Evolutionary conservation across 108 stramenopile genomes (phyloP), one percentile per base, ranked within the genome.

Genomic region (Aurantiochytrium sp.): DNA sequence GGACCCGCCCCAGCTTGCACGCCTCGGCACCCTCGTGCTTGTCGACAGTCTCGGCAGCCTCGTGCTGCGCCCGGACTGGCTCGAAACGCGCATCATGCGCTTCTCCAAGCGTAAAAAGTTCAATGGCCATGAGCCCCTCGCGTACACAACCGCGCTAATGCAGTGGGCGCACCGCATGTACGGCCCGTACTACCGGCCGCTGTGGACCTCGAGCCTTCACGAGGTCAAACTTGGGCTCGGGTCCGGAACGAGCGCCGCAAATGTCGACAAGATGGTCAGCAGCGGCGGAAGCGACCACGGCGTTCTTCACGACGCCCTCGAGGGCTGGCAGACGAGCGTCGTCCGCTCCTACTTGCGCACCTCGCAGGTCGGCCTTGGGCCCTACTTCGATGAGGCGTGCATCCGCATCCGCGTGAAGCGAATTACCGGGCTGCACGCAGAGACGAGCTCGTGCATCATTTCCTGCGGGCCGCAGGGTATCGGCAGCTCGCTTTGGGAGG

Each of bases 401-500:
- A 81, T 81, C 32, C 73, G 45, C 6, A 24, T 81, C 17, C 39
- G 45, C 24, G 73, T 81, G 15, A 41, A n/a, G 21, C 21, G 73
- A 15, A 81, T 81, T 0, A 81, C 73, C 1, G 73, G 73, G 15
- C 24, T 81, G 42, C 73, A 48, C 12, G 73, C 73, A 81, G 45
- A 81, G 12, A 48, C 73, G 39, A 48, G 42, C 45, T 22, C 73
- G 19, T 81, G 73, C 45, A 81, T 81, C 24, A 48, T 81, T 41
- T 81, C 73, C 17, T 81, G 73, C 32, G 73, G 73, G 27, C 73
- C 73, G 12, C 73, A 81, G 45, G 73, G 73, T 41, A 81, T 81
- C 39, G 32, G 45, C 45, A 81, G 73, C 3, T 41, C 42, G 6
- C 30, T 81, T 12, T 81, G 73, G 73, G 73, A 81, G 45, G 73